Evolutionary conservation across 75 land plant genomes (phyloP).

Genomic region (Pseudotsuga menziesii): DNA sequence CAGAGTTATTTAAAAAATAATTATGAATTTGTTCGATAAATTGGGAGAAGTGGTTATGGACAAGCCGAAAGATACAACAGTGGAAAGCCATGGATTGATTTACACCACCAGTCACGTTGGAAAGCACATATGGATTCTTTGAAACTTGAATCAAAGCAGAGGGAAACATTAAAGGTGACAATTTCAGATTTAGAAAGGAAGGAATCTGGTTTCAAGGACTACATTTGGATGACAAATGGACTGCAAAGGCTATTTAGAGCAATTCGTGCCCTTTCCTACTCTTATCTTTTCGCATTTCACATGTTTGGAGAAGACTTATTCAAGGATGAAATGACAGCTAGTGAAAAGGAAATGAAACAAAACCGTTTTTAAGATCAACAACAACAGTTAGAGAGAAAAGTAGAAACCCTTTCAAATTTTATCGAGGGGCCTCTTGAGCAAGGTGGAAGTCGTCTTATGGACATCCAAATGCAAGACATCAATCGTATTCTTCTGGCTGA

Average conservation of each 20-base stretch:
- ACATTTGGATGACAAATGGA: constrained; percentile 83
- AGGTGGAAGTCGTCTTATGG: constrained; percentile 41
- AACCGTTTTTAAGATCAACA: constrained; percentile 96
- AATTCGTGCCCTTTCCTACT: constrained; percentile 50
- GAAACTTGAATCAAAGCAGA: constrained; percentile 77
- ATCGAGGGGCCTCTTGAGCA: constrained; percentile 63
- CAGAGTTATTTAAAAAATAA: too few relatives aligned
- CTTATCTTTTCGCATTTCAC: constrained; percentile 65
- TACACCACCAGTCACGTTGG: constrained; percentile 89
- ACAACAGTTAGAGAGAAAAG: constrained; percentile 85
- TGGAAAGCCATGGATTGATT: too few relatives aligned
- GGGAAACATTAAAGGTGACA: constrained; percentile 57
- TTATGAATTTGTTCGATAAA: too few relatives aligned
- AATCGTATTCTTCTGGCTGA: constrained; percentile 57
- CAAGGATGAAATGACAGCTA: constrained; percentile 70
- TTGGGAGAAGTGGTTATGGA: too few relatives aligned
- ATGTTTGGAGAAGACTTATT: constrained; percentile 98
- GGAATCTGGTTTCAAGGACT: constrained; percentile 67
- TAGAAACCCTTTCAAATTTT: constrained; percentile 76
- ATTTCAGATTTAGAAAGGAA: constrained; percentile 59
- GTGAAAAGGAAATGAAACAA: constrained; percentile 68
- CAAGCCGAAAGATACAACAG: too few relatives aligned
- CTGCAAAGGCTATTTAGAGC: constrained; percentile 78
- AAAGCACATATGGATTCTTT: constrained; percentile 91
- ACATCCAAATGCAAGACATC: constrained; percentile 64